Conservation (phyloP, 2,329 filamentous ascomycete genomes). For the Gnomoniopsis sp. region DNA sequence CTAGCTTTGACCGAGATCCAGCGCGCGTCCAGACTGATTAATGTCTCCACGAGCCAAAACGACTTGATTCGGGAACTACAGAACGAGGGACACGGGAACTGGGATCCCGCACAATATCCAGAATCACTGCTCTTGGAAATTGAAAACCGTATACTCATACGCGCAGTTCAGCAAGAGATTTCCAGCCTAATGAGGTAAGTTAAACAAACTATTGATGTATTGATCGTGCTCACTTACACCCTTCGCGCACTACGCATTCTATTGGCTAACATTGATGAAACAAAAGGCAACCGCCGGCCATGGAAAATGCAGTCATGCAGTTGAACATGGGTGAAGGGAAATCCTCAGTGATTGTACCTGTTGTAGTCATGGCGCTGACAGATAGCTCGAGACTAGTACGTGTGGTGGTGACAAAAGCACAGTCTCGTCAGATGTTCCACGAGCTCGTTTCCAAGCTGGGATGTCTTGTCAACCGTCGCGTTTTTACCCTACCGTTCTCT, state of each 20-base stretch:
- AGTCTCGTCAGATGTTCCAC: constrained; percentile 58
- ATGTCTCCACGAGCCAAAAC: constrained; percentile 19
- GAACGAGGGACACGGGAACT: constrained; percentile 54
- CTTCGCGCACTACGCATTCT: too few relatives aligned
- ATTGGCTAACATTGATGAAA: not conserved
- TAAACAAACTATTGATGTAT: not conserved
- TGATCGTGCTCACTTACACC: not conserved
- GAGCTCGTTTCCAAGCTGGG: constrained; percentile 53
- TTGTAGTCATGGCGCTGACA: constrained; percentile 53
- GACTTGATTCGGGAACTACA: constrained; percentile 39
- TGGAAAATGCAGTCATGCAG: constrained; percentile 55
- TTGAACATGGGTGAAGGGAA: constrained; percentile 73
- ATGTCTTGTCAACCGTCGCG: constrained; percentile 49
- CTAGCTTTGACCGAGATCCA: constrained; percentile 38
- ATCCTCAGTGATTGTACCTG: constrained; percentile 65
- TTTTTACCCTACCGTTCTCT: constrained; percentile 59
- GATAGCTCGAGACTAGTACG: constrained; percentile 49
- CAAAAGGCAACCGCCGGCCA: constrained; percentile 24
- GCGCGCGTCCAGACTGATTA: constrained; percentile 37
- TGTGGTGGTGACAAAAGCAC: constrained; percentile 59
- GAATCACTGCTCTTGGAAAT: constrained; percentile 64
- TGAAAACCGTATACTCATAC: constrained; percentile 60
- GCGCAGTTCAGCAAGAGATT: constrained; percentile 56
- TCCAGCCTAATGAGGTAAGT: constrained; percentile 49
- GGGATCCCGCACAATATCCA: constrained; percentile 48